Evolutionary conservation across 306 rosid genomes (phyloP).

Genomic region (Vicia faba): DNA sequence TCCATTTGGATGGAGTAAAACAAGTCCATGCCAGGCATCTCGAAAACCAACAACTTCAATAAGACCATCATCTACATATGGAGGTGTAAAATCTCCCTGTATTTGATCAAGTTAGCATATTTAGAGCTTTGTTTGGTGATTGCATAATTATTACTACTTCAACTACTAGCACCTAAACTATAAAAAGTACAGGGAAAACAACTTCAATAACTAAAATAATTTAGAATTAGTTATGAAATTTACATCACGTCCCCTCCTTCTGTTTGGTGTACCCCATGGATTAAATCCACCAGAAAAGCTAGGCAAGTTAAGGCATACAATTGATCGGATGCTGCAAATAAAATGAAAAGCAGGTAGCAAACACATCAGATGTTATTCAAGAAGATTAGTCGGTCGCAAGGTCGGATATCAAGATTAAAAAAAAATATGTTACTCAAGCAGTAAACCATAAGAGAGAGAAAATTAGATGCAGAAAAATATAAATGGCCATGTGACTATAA

Average conservation of each 20-base stretch:
- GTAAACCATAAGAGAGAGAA: slow-evolving; percentile 24
- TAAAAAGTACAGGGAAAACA: slow-evolving; percentile 1
- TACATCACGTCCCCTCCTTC: slow-evolving; percentile 53
- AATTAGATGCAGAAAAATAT: slow-evolving; percentile 13
- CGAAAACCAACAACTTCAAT: slow-evolving; percentile 92
- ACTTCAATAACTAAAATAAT: not conserved
- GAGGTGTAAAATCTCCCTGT: slow-evolving; percentile 78
- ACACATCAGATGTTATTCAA: slow-evolving; percentile 26
- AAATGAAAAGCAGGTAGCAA: slow-evolving; percentile 30
- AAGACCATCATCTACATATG: slow-evolving; percentile 88
- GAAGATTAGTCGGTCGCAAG: too few relatives aligned
- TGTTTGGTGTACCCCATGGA: slow-evolving; percentile 92
- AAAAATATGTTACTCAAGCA: slow-evolving; percentile 22
- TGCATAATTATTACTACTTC: slow-evolving; percentile 16
- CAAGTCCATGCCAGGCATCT: slow-evolving; percentile 98
- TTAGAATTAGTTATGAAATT: slow-evolving; percentile 31
- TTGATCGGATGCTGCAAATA: slow-evolving; percentile 79
- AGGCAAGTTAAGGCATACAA: slow-evolving; percentile 90
- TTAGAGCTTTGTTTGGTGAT: slow-evolving; percentile 26
- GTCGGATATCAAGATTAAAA: too few relatives aligned
- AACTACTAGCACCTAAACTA: slow-evolving; percentile 4
- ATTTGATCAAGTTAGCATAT: slow-evolving; percentile 34
- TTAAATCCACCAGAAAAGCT: slow-evolving; percentile 98
- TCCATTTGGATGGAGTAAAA: slow-evolving; percentile 87
- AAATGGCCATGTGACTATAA: not conserved